Conservation (phyloP, 2,329 filamentous ascomycete genomes). For the Fusarium clavum region DNA sequence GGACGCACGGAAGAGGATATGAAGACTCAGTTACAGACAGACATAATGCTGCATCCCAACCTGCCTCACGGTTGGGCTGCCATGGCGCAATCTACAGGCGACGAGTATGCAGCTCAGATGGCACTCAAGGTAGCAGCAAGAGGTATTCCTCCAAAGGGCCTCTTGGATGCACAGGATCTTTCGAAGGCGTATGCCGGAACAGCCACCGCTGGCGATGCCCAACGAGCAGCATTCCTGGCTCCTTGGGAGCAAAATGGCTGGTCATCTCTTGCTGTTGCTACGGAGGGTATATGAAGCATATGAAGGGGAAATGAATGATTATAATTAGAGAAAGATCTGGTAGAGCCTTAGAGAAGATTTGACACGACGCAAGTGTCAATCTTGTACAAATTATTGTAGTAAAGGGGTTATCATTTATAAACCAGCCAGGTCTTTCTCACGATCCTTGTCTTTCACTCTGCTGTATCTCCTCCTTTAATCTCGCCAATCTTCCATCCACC, state of each 20-base stretch:
- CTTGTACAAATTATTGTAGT: conserved; percentile 1
- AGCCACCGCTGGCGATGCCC: conserved; percentile 76
- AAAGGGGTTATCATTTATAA: conserved; percentile 38
- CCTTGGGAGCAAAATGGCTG: conserved; percentile 80
- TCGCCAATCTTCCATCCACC: conserved; percentile 76
- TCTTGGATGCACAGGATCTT: conserved; percentile 75
- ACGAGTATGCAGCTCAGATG: conserved; percentile 75
- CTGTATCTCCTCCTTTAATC: conserved; percentile 71
- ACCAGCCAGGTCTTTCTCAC: conserved; percentile 1
- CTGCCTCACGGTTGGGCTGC: conserved; percentile 85
- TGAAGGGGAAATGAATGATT: neutral
- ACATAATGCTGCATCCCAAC: conserved; percentile 84
- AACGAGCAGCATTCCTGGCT: conserved; percentile 81
- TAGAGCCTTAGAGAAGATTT: neutral
- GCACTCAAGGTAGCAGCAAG: conserved; percentile 82
- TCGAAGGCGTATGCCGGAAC: conserved; percentile 80
- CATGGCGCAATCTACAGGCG: conserved; percentile 70
- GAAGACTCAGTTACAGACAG: conserved; percentile 74
- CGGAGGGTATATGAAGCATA: conserved; percentile 37
- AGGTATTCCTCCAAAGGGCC: conserved; percentile 77
- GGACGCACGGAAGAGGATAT: conserved; percentile 62
- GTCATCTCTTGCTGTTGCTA: conserved; percentile 62
- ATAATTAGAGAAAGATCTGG: neutral
- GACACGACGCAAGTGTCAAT: neutral
- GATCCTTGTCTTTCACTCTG: conserved; percentile 40